These are phyloP conservation scores for Ustilago bromivora DNA, from an alignment of 1,284 basidiomycete genomes.

Conservation along the genomic window DNA sequence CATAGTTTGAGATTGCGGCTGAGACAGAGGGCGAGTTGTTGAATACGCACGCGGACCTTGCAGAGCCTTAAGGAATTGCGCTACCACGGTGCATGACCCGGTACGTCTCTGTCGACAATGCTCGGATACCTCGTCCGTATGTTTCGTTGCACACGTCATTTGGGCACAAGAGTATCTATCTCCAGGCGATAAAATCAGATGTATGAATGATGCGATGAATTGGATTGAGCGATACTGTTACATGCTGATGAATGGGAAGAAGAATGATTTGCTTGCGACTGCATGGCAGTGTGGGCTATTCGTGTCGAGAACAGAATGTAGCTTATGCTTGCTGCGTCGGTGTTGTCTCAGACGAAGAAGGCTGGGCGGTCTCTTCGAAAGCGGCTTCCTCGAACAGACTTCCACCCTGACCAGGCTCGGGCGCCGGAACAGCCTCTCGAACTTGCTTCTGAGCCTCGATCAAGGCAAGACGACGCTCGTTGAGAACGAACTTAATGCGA, in stretches of 20 bases:
- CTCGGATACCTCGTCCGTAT: too few relatives aligned
- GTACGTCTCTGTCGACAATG: too few relatives aligned
- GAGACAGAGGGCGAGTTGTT: background rate
- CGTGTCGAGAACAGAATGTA: too few relatives aligned
- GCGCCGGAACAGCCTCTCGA: slow-evolving; percentile 23
- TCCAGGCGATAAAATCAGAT: too few relatives aligned
- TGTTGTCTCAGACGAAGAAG: background rate
- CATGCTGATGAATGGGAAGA: slow-evolving; percentile 12
- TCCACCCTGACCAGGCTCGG: slow-evolving; percentile 17
- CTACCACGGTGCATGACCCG: too few relatives aligned
- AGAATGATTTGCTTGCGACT: background rate
- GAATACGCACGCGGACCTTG: background rate
- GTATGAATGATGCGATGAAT: background rate
- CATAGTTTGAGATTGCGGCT: background rate
- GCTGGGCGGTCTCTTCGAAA: background rate
- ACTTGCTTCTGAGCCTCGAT: slow-evolving; percentile 74
- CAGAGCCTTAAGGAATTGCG: too few relatives aligned
- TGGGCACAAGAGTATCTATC: too few relatives aligned
- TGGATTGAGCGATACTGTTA: slow-evolving; percentile 23
- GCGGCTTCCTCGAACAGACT: slow-evolving; percentile 38
- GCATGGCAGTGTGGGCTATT: background rate
- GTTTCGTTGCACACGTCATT: too few relatives aligned
- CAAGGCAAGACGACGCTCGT: slow-evolving; percentile 88
- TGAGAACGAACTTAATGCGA: slow-evolving; percentile 90
- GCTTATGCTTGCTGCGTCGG: slow-evolving; percentile 8